These are phyloP conservation scores for Starmera quercuum DNA, from an alignment of 805 yeast genomes.

Conservation along the genomic window DNA sequence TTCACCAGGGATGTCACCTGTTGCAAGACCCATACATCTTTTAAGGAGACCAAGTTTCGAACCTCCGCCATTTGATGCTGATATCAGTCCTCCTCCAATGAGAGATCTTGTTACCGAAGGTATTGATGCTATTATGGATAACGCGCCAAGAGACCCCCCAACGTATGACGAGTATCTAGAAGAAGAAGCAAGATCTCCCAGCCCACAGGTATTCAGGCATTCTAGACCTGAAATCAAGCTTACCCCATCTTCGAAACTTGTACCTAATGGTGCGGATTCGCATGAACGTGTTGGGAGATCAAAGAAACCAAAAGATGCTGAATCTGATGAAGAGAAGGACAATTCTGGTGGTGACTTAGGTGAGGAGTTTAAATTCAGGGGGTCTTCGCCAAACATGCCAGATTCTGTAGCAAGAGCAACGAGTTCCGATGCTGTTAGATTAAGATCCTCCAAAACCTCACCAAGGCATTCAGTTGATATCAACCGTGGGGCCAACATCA, in stretches of 20 bases:
- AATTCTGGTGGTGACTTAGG: conserved; percentile 23
- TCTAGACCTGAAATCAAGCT: conserved; percentile 5
- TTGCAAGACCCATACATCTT: conserved; percentile 45
- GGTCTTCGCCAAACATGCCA: conserved; percentile 25
- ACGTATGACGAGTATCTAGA: conserved; percentile 23
- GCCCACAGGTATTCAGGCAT: not conserved
- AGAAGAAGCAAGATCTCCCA: not conserved
- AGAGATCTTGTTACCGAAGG: conserved; percentile 4
- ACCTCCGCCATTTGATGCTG: conserved; percentile 59
- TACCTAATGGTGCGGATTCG: not conserved
- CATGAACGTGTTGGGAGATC: conserved; percentile 8
- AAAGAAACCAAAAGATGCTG: not conserved
- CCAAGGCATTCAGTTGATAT: conserved; percentile 3
- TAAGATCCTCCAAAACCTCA: not conserved
- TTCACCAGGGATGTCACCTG: conserved; percentile 40
- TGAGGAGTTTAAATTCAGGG: conserved; percentile 23
- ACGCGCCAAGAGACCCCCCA: conserved; percentile 27
- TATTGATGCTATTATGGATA: conserved; percentile 9
- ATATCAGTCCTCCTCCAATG: conserved; percentile 28
- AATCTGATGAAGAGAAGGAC: conserved; percentile 3
- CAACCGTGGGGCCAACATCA: no score
- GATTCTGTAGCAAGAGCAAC: conserved; percentile 23
- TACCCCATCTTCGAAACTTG: conserved; percentile 1
- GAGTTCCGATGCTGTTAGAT: not conserved
- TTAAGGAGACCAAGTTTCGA: conserved; percentile 47